Evolutionary conservation across 2,329 filamentous ascomycete genomes (phyloP).

Genomic region (Coniosporium tulheliwenetii): DNA sequence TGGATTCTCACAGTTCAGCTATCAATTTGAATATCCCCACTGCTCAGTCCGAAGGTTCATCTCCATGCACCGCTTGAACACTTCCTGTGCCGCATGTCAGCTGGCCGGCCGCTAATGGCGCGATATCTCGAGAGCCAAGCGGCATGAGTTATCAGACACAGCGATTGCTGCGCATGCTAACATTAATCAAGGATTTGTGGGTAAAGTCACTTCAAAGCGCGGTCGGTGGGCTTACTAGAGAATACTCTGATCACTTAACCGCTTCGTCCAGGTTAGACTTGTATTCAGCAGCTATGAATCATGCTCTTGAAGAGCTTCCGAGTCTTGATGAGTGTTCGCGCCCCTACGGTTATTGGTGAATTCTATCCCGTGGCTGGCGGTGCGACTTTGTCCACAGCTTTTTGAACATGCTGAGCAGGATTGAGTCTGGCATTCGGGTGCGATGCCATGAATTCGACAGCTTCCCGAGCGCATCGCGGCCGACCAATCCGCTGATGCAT

Average conservation of each 20-base stretch:
- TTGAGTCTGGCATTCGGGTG: not conserved
- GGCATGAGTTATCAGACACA: too few relatives aligned
- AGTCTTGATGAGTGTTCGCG: not conserved
- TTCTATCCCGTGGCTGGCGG: too few relatives aligned
- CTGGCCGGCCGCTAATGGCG: too few relatives aligned
- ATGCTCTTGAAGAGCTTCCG: not conserved
- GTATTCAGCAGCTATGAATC: not conserved
- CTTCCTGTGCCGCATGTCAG: not conserved
- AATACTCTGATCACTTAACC: too few relatives aligned
- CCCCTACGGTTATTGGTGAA: not conserved
- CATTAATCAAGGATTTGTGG: too few relatives aligned
- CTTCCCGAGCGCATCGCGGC: slow-evolving; percentile 4
- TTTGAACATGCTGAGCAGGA: too few relatives aligned
- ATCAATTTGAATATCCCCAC: not conserved
- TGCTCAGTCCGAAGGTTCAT: not conserved
- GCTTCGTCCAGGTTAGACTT: not conserved
- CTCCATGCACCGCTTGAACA: not conserved
- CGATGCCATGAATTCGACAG: slow-evolving; percentile 3
- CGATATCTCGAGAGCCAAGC: too few relatives aligned
- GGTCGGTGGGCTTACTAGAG: too few relatives aligned
- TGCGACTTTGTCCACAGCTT: too few relatives aligned
- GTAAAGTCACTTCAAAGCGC: too few relatives aligned
- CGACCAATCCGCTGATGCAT: slow-evolving; percentile 4
- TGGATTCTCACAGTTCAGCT: not conserved
- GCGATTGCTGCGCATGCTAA: too few relatives aligned